A percentile compares a stretch with the other conserved stretches of the same genome.
Conservation (phyloP, 73 alveolate species). For the Paramecium octaurelia region DNA sequence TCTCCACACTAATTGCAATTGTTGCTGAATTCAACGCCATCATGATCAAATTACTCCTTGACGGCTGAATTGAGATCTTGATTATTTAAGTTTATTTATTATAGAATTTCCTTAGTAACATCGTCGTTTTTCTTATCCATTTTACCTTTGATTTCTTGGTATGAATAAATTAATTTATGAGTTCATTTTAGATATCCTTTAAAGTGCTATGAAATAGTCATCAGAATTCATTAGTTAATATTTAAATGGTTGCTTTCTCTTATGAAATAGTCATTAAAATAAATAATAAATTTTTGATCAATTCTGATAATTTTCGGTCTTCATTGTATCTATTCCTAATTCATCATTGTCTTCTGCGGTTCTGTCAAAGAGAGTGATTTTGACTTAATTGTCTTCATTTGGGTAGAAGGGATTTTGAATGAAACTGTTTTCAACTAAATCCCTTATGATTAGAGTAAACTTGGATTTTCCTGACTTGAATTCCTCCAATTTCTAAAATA, state of each 20-base stretch:
- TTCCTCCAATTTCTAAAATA: constrained; percentile 77
- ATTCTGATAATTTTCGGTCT: constrained; percentile 79
- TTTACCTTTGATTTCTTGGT: not conserved
- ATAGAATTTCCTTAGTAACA: not conserved
- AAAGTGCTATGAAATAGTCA: not conserved
- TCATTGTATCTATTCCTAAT: constrained; percentile 95
- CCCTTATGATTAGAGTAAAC: constrained; percentile 90
- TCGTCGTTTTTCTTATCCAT: not conserved
- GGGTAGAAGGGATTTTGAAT: constrained; percentile 89
- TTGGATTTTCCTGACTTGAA: constrained; percentile 70
- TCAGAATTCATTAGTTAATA: not conserved
- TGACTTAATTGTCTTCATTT: constrained; percentile 83
- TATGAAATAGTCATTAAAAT: not conserved
- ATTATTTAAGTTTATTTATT: not conserved
- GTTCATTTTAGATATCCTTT: not conserved
- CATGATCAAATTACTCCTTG: constrained; percentile 58
- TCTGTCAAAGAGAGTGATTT: constrained; percentile 89
- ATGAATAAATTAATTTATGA: not conserved
- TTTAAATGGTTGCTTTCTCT: not conserved
- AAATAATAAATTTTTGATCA: not conserved
- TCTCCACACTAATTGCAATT: constrained; percentile 67
- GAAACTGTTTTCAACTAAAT: constrained; percentile 95
- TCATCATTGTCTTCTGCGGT: constrained; percentile 95
- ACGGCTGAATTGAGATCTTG: not conserved
- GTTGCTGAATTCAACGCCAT: constrained; percentile 56